Evolutionary conservation across 495 filamentous ascomycete species (phyloP).

Genomic region (Podospora pseudoanserina): DNA sequence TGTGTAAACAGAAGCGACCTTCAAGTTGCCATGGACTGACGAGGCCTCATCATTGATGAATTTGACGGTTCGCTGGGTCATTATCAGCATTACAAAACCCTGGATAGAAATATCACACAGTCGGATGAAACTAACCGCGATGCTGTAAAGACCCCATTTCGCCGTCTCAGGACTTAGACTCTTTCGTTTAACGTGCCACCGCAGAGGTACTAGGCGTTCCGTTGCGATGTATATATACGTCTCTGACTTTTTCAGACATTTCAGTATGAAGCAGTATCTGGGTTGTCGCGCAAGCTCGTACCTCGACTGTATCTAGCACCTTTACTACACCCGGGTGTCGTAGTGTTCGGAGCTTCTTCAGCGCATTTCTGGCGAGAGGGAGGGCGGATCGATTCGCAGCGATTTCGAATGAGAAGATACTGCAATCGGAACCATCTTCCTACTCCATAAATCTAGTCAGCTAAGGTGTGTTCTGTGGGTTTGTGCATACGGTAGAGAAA

Average conservation of each 20-base stretch:
- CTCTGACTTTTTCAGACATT: slow-evolving; percentile 62
- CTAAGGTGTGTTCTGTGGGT: not conserved
- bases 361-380: slow-evolving; percentile 85
- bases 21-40: slow-evolving; percentile 82
- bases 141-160: slow-evolving; percentile 88
- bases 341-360: slow-evolving; percentile 85
- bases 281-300: slow-evolving; percentile 36
- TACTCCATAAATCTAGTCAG: slow-evolving; percentile 34
- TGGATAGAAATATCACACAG: not conserved
- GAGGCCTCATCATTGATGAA: slow-evolving; percentile 93
- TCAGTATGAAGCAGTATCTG: slow-evolving; percentile 1
- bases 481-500: not conserved
- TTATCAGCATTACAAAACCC: slow-evolving; percentile 15
- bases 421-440: slow-evolving; percentile 91
- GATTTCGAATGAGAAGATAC: slow-evolving; percentile 93
- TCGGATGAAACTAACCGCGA: slow-evolving; percentile 60
- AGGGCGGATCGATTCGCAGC: slow-evolving; percentile 70
- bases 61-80: slow-evolving; percentile 72
- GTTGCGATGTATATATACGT: slow-evolving; percentile 92
- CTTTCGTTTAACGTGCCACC: slow-evolving; percentile 81
- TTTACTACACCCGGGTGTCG: slow-evolving; percentile 92
- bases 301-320: slow-evolving; percentile 91
- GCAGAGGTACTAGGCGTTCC: slow-evolving; percentile 77
- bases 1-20: slow-evolving; percentile 80
- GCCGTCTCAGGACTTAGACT: slow-evolving; percentile 81